phyloP scores from a whole-genome alignment of 371 early-diverging fungal species.

The Circinella minor region DNA sequence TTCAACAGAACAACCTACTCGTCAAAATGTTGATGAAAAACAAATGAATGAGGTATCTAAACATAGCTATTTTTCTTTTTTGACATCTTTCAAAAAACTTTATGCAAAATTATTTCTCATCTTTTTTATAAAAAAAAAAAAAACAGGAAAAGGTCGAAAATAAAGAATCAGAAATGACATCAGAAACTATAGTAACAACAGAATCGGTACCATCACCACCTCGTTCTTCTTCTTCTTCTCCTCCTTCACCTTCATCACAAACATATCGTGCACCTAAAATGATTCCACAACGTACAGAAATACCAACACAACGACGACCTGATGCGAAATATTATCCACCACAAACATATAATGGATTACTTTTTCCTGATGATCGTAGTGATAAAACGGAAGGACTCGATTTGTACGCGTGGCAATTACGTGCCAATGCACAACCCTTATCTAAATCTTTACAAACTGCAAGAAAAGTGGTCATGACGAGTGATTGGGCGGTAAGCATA shows the following conservation, averaged over 20 bases:
- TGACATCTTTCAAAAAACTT: no score
- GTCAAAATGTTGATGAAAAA: no score
- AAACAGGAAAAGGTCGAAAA: not conserved
- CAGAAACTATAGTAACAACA: constrained; percentile 4
- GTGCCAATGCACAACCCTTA: constrained; percentile 74
- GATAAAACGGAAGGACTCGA: constrained; percentile 50
- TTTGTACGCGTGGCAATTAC: constrained; percentile 78
- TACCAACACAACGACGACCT: constrained; percentile 26
- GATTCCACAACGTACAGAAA: constrained; percentile 30
- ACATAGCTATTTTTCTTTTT: no score
- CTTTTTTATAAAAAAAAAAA: not conserved
- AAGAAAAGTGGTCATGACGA: constrained; percentile 76
- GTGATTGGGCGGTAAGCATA: constrained; percentile 77
- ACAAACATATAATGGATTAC: constrained; percentile 48
- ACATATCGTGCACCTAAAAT: constrained; percentile 5
- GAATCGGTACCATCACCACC: not conserved
- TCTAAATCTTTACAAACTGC: constrained; percentile 70
- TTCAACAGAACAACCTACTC: no score
- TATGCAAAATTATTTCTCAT: no score
- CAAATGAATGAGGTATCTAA: no score
- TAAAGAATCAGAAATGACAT: not conserved
- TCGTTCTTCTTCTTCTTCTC: not conserved
- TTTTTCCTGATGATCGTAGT: constrained; percentile 36
- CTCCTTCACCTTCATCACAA: not conserved
- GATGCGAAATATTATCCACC: constrained; percentile 40